Percentiles rank a stretch among this genome's conserved stretches.
These are phyloP conservation scores for Cyclotella distinguenda DNA, from an alignment of 108 stramenopile genomes.

Conservation along the genomic window DNA sequence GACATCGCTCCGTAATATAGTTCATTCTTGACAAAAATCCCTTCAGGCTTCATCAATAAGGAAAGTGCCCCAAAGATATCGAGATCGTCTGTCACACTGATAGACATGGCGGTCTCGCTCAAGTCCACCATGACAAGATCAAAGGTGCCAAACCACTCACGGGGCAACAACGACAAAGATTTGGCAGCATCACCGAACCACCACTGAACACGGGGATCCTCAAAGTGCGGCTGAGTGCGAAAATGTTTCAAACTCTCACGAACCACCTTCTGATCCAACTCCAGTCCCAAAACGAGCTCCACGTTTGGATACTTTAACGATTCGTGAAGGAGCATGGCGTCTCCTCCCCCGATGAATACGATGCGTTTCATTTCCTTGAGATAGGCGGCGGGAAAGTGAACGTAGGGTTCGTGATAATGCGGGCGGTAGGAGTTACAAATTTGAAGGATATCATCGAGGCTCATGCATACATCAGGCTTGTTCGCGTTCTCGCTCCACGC, in stretches of 20 bases:
- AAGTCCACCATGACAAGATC: constrained; percentile 86
- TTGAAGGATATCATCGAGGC: constrained; percentile 72
- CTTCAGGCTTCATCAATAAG: constrained; percentile 75
- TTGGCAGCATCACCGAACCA: constrained; percentile 91
- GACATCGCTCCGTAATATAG: constrained; percentile 68
- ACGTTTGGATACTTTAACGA: constrained; percentile 73
- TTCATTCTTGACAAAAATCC: constrained; percentile 87
- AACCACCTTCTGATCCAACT: constrained; percentile 78
- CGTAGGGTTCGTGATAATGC: constrained; percentile 79
- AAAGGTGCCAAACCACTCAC: constrained; percentile 81
- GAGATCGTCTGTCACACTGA: constrained; percentile 67
- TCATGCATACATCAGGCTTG: constrained; percentile 68
- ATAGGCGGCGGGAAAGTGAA: constrained; percentile 81
- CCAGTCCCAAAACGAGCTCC: constrained; percentile 78
- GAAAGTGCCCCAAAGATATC: constrained; percentile 78
- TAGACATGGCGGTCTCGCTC: constrained; percentile 75
- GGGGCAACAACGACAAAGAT: constrained; percentile 69
- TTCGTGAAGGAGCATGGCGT: constrained; percentile 86
- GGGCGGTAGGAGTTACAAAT: constrained; percentile 78
- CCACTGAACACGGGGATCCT: constrained; percentile 83
- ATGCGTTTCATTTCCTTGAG: constrained; percentile 65
- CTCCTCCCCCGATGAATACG: constrained; percentile 85
- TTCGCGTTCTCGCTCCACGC: constrained; percentile 49
- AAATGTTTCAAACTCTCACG: constrained; percentile 74
- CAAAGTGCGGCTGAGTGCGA: constrained; percentile 76